Evolutionary conservation across 2,329 filamentous ascomycete species (phyloP), one percentile per base, ranked within the genome.

Genomic region (Chaetomiaceae sp.): DNA sequence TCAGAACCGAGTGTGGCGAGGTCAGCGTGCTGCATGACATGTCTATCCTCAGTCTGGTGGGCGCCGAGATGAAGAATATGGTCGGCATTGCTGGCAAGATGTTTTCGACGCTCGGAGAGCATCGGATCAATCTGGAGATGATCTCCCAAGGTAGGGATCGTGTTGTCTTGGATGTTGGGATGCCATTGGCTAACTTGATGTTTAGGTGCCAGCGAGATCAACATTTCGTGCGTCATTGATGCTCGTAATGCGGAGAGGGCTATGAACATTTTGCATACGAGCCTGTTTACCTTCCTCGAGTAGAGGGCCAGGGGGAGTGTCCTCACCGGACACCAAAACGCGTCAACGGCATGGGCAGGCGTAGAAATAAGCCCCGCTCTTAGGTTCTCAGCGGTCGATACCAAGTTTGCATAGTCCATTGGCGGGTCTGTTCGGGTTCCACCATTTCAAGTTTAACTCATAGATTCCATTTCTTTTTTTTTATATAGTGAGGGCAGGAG

Each of bases 121-220:
- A 96, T 68, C 88, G 89, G 63, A 85, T 99, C 66, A 99, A 99
- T 69, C 90, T 99, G 62, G 94, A 99, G 74, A 99, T 99, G 94
- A 99, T 99, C 62, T 96, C 90, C 21, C 94, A 99, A 75, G 94
- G 94, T 92, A 77, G 65, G 77, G 2, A 9, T 65, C 23, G 36
- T 14, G n/a, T 20, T 13, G 56, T 16, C 20, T 37, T 44, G 10
- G 5, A 29, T 33, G 25, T 32, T 48, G 30, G 6, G n/a, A 7
- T 20, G 14, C 21, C 1, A 30, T 29, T 43, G 18, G 36, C 52
- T 64, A 47, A 61, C n/a, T 48, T 43, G 8, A 20, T 58, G 36
- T 37, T 34, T 61, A 95, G 90, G 91, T 64, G 94, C 94, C 23
- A 96, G 91, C 68, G 94, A 99, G 75, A 99, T 99, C 73, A 99